phyloP scores from a whole-genome alignment of 148 eudicot species.

The Bassia scoparia region DNA sequence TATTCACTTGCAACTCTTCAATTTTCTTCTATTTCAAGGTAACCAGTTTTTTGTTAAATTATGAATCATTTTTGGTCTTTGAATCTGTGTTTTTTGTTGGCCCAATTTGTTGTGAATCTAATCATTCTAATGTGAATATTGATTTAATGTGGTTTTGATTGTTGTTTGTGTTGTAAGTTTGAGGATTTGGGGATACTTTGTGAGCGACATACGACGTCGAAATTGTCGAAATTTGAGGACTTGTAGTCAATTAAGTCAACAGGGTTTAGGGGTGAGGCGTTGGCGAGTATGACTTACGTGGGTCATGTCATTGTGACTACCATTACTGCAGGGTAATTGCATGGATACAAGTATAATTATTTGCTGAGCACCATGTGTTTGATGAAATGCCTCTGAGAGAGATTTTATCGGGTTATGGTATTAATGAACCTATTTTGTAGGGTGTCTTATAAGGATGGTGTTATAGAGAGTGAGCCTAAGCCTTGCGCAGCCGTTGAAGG shows the following conservation, averaged over 20 bases:
- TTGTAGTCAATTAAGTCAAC: constrained; percentile 82
- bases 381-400: constrained; percentile 33
- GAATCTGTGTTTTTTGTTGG: too few species aligned
- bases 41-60: too few species aligned
- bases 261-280: constrained; percentile 96
- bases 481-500: constrained; percentile 97
- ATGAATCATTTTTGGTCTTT: too few species aligned
- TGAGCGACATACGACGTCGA: constrained; percentile 92
- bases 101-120: too few species aligned
- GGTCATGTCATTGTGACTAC: constrained; percentile 91
- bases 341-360: constrained; percentile 75
- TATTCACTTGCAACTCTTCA: too few species aligned
- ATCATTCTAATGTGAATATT: too few species aligned
- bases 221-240: constrained; percentile 76
- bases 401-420: neutral
- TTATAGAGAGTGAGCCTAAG: constrained; percentile 86
- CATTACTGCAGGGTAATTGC: constrained; percentile 75
- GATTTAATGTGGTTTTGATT: too few species aligned
- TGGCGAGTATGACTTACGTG: constrained; percentile 97
- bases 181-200: constrained; percentile 91
- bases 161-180: constrained; percentile 50
- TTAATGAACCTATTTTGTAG: constrained; percentile 32
- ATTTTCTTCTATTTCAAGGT: too few species aligned
- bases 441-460: constrained; percentile 80
- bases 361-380: constrained; percentile 21